Evolutionary conservation across 352 stramenopile genomes (phyloP), one percentile per base, ranked within the genome.

Genomic region (Pythium aristosporum): DNA sequence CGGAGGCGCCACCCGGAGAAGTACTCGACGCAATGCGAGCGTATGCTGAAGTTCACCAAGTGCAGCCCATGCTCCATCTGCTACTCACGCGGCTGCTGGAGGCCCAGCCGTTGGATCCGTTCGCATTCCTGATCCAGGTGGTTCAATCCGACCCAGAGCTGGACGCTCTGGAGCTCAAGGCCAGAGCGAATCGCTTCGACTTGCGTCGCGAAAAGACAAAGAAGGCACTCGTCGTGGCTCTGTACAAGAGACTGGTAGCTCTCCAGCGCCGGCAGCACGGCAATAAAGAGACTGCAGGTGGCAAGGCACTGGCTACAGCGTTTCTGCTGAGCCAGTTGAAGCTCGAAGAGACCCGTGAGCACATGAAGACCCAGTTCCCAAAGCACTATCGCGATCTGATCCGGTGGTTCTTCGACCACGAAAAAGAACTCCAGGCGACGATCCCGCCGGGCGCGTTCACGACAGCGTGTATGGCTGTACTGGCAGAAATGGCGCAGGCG

Each of bases 191-290:
- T 41, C 72, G 80, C 9, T 83, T 90, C 42, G 84, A 92, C 50
- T 60, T 90, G 20, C 77, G 84, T 8, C 71, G 78, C 21, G 79
- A 91, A 58, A 77, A 72, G 65, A 89, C 70, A 9, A 92, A 92
- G 69, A 82, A 76, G 28, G 43, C 63, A 30, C 75, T 89, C 30
- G 75, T 83, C 2, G 41, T 67, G 13, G 66, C 68, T 12, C 68
- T 87, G 53, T 88, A 84, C 77, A 81, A 72, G 61, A 77, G 79
- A 13, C 41, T 91, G 23, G 21, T 88, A 34, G 74, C 68, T 18
- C 67, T 91, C 25, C 79, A 91, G 51, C 81, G 72, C 28, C 72
- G 68, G 5, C 73, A 86, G 55, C 69, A 83, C 58, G 61, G 65
- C 13, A 71, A 74, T 51, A 76, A 71, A 21, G 39, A 67, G 16